Evolutionary conservation across 441 rosid species (phyloP).

Genomic region (Melastoma candidum): DNA sequence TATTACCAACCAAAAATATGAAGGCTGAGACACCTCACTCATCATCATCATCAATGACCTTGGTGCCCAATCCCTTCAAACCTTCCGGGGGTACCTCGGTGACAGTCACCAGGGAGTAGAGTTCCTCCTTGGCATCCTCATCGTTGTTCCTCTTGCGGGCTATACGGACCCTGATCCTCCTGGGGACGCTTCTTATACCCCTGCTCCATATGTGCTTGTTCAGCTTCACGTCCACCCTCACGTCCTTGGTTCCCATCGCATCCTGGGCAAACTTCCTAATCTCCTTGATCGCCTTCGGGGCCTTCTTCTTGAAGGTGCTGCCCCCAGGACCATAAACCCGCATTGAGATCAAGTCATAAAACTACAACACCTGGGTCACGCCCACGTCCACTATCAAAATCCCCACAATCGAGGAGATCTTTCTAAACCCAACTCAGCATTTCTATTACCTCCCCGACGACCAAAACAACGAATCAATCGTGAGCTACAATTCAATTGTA

Average conservation of each 20-base stretch:
- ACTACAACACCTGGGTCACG: no score
- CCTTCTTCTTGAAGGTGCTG: slow-evolving; percentile 98
- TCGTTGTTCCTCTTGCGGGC: slow-evolving; percentile 87
- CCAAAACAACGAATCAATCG: no score
- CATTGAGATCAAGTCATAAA: no score
- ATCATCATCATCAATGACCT: slow-evolving; percentile 73
- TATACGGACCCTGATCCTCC: slow-evolving; percentile 79
- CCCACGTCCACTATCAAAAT: no score
- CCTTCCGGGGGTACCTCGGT: slow-evolving; percentile 80
- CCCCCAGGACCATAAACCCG: slow-evolving; percentile 1
- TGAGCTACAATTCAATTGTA: no score
- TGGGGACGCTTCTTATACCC: slow-evolving; percentile 80
- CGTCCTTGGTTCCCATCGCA: slow-evolving; percentile 89
- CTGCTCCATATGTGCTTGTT: slow-evolving; percentile 93
- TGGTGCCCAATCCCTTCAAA: slow-evolving; percentile 62
- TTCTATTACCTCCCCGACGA: no score
- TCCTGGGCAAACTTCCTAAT: slow-evolving; percentile 78
- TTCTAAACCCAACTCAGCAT: no score
- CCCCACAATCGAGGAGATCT: no score
- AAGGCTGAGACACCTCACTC: slow-evolving; percentile 24
- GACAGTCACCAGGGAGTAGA: slow-evolving; percentile 79
- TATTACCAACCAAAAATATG: no score
- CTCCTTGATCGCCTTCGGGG: slow-evolving; percentile 91
- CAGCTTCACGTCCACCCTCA: slow-evolving; percentile 84
- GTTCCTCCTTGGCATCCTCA: slow-evolving; percentile 94